Conservation (phyloP, 2,329 filamentous ascomycete species). For the Hypomyces rosellus region DNA sequence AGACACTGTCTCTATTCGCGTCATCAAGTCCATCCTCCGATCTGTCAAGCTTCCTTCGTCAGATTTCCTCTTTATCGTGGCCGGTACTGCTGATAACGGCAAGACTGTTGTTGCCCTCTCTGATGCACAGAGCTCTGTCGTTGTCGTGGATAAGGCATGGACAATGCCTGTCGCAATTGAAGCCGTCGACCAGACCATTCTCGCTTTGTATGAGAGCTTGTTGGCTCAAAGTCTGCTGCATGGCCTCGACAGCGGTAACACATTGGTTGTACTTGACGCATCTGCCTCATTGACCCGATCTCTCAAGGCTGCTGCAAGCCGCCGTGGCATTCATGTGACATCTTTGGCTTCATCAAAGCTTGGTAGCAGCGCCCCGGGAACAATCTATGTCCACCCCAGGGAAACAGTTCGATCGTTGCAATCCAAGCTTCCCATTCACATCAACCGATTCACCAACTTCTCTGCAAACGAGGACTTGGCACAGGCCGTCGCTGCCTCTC, state of each 20-base stretch:
- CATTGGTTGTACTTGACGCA: not conserved
- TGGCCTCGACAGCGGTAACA: not conserved
- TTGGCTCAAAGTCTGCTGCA: not conserved
- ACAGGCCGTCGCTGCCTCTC: not conserved
- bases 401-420: not conserved
- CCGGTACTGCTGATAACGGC: not conserved
- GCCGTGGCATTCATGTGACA: not conserved
- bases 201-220: not conserved
- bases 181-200: not conserved
- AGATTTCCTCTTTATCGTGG: not conserved
- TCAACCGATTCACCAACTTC: not conserved
- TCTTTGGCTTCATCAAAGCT: not conserved
- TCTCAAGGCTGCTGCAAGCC: not conserved
- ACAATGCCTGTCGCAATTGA: not conserved
- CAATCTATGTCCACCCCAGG: not conserved
- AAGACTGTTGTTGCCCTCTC: not conserved
- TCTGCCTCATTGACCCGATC: not conserved
- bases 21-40: not conserved
- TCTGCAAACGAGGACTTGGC: not conserved
- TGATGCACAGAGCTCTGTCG: not conserved
- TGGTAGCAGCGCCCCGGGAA: not conserved
- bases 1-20: not conserved
- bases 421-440: not conserved
- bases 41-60: not conserved
- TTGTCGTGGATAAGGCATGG: not conserved